These are phyloP conservation scores for Rhizophora apiculata DNA, from an alignment of 345 rosid species.

Conservation along the genomic window DNA sequence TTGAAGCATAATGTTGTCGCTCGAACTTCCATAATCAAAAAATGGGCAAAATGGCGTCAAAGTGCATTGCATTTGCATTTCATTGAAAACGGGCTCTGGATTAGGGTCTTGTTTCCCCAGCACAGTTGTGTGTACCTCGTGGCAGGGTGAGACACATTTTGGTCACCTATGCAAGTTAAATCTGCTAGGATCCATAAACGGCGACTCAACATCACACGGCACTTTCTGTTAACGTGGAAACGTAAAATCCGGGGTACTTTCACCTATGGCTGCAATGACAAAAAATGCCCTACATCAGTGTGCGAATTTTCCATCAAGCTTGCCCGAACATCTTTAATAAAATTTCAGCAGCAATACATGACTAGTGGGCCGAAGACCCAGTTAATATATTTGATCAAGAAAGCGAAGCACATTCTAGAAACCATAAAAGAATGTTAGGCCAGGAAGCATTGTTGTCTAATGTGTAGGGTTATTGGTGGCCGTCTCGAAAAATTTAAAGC, in stretches of 20 bases:
- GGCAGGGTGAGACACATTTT: neutral
- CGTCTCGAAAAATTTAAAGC: slow-evolving; percentile 39
- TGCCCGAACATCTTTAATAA: neutral
- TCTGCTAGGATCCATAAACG: slow-evolving; percentile 8
- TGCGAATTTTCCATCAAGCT: neutral
- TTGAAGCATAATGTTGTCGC: too few species aligned
- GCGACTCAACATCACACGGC: slow-evolving; percentile 18
- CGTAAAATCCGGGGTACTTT: slow-evolving; percentile 34
- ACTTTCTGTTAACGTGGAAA: slow-evolving; percentile 24
- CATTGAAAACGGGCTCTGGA: neutral
- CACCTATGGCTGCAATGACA: slow-evolving; percentile 3
- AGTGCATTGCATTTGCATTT: neutral
- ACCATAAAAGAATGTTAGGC: slow-evolving; percentile 32
- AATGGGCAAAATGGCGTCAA: too few species aligned
- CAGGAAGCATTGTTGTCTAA: neutral
- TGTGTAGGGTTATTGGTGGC: slow-evolving; percentile 24
- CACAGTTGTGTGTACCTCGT: too few species aligned
- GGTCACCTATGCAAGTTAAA: neutral
- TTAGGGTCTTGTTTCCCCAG: neutral
- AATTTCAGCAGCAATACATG: slow-evolving; percentile 15
- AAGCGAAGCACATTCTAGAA: neutral
- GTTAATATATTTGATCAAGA: neutral
- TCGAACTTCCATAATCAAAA: too few species aligned
- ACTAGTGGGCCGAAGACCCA: slow-evolving; percentile 11
- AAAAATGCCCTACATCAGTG: neutral